Evolutionary conservation across 2,329 filamentous ascomycete genomes (phyloP), one percentile per base, ranked within the genome.

Genomic region (Alternaria sp.): DNA sequence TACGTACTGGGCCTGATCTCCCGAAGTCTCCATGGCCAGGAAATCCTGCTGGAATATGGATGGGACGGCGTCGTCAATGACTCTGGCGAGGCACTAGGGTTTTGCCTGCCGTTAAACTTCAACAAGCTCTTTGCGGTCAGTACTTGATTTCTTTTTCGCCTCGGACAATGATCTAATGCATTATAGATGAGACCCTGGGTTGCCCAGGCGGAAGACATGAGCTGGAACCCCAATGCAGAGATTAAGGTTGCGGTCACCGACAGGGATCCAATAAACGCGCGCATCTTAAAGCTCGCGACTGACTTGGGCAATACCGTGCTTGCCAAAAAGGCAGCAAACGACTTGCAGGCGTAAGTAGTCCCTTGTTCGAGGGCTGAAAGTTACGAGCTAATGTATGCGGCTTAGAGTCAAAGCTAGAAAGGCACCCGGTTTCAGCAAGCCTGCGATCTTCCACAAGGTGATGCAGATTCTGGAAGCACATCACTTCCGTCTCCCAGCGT

Each of bases 1-100:
- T 99, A 97, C 74, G 96, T 97, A 0, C 83, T 99, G 0, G 96
- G 96, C 0, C 83, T 99, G 61, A 95, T 99, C 59, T 97, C 94
- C 2, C 87, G 96, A 57, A 98, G 95, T 55, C 86, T 93, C 9
- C 95, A 97, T 74, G 96, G 96, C 0, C 87, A 98, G 25, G 93
- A 97, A 78, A 97, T 98, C 62, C 82, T 99, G 13, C 90, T 91
- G 1, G 93, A 97, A 74, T 86, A 92, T 74, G 94, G 94, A 11
- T 99, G 96, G 96, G 94, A 97, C 73, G 92, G 93, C 10, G 95
- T 93, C 63, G 91, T 93, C 17, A 95, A 93, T 62, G 87, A 90
- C 25, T 87, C 93, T 75, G 96, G 96, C 15, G 88, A 90, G 64
- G 95, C 93, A 0, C 83, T 97, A 10, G 96, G 96, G 3, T 91